phyloP scores from a whole-genome alignment of 306 rosid species.

The Prunus salicina region DNA sequence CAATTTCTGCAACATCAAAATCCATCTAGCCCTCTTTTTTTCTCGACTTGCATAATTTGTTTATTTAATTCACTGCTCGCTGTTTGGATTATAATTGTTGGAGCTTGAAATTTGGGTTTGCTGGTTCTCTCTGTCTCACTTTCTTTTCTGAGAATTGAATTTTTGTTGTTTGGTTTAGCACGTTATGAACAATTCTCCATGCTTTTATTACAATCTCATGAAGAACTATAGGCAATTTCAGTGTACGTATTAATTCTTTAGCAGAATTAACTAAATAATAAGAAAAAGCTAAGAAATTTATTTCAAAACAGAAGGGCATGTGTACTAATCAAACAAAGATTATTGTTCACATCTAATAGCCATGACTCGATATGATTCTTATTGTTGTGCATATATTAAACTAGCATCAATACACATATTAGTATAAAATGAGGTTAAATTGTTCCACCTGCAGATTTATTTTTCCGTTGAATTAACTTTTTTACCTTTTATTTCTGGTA shows the following conservation, averaged over 20 bases:
- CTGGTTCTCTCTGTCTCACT: neutral
- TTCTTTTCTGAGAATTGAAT: neutral
- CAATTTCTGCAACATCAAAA: neutral
- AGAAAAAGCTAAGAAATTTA: neutral
- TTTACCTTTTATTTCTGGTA: neutral
- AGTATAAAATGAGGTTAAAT: neutral
- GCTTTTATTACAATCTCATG: neutral
- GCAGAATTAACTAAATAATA: neutral
- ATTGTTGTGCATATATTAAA: neutral
- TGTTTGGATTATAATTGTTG: neutral
- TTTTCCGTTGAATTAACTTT: neutral
- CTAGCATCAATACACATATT: neutral
- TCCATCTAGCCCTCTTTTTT: neutral
- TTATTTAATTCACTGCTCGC: neutral
- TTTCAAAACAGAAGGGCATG: neutral
- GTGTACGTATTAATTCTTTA: neutral
- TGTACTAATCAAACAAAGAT: neutral
- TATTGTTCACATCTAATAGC: neutral
- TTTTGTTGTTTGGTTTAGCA: neutral
- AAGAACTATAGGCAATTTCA: neutral
- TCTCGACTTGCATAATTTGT: neutral
- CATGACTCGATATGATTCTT: neutral
- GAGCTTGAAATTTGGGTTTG: neutral
- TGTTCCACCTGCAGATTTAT: neutral
- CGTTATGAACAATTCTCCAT: neutral